Percentiles rank a stretch among this genome's conserved stretches.
phyloP scores from a whole-genome alignment of 1,139 yeast genomes.

The Dujonia santamariae region DNA sequence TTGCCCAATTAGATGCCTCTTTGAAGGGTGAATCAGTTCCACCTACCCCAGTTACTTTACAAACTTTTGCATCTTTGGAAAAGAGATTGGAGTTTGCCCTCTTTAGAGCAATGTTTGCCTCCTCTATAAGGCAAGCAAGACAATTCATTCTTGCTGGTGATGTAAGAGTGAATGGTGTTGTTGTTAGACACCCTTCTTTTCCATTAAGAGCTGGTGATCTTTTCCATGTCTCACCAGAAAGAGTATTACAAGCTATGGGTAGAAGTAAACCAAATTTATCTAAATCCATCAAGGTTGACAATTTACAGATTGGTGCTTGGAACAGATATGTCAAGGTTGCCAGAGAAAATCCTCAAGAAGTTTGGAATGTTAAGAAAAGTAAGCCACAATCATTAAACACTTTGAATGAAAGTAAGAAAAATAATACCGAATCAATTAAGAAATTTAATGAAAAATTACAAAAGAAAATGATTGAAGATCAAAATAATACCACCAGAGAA shows the following conservation, averaged over 20 bases:
- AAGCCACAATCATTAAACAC: constrained; percentile 41
- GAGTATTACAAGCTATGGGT: constrained; percentile 84
- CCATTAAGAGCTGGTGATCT: constrained; percentile 82
- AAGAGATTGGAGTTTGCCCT: constrained; percentile 86
- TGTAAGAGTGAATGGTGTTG: constrained; percentile 81
- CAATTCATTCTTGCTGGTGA: constrained; percentile 80
- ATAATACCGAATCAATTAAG: constrained; percentile 18
- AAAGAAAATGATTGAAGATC: constrained; percentile 33
- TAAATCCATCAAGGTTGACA: constrained; percentile 65
- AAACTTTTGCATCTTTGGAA: constrained; percentile 85
- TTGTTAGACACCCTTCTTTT: constrained; percentile 76
- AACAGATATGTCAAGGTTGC: constrained; percentile 65
- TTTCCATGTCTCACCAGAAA: constrained; percentile 80
- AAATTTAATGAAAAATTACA: constrained; percentile 26
- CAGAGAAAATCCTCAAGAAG: constrained; percentile 53
- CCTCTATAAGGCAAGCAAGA: constrained; percentile 91
- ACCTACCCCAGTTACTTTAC: constrained; percentile 81
- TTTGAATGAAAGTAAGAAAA: constrained; percentile 17
- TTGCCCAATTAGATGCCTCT: constrained; percentile 79
- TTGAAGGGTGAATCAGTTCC: constrained; percentile 55
- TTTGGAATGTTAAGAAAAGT: constrained; percentile 53
- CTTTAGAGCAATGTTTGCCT: constrained; percentile 90
- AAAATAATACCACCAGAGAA: constrained; percentile 42
- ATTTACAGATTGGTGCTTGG: constrained; percentile 70
- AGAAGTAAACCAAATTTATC: constrained; percentile 73